Evolutionary conservation across 192 early-diverging fungal species (phyloP).

Genomic region (Gigaspora rosea): DNA sequence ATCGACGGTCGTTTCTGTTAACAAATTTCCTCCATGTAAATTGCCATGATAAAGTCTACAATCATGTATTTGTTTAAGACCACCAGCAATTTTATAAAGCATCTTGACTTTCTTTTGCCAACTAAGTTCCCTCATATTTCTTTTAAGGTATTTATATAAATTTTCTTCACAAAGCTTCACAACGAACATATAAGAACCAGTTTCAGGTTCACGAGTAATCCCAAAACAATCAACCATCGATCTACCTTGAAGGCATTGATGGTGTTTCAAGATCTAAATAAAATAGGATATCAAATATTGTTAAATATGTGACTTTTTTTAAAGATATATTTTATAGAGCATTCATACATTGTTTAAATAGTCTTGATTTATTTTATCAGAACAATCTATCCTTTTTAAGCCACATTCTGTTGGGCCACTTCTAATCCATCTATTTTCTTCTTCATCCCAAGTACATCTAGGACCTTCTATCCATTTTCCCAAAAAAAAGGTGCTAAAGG

Average conservation of each 20-base stretch:
- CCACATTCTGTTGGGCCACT: neutral
- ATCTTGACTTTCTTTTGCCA: neutral
- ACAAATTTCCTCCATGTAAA: constrained; percentile 22
- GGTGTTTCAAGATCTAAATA: neutral
- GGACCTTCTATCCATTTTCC: constrained; percentile 17
- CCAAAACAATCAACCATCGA: neutral
- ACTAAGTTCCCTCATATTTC: neutral
- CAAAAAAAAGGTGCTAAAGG: neutral
- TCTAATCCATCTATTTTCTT: neutral
- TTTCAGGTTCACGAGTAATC: neutral
- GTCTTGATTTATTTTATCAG: neutral
- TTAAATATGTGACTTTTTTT: neutral
- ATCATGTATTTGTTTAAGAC: constrained; percentile 6
- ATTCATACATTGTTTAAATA: neutral
- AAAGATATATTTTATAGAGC: no score
- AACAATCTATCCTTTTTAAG: neutral
- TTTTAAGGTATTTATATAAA: neutral
- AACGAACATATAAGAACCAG: neutral
- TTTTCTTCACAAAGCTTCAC: neutral
- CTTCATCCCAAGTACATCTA: constrained; percentile 14
- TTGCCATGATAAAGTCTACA: neutral
- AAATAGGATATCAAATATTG: neutral
- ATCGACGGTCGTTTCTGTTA: neutral
- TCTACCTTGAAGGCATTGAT: neutral
- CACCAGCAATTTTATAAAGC: neutral